Base-by-base conservation (phyloP, 2,329 filamentous ascomycete genomes). In the Plenodomus lindquistii region DNA sequence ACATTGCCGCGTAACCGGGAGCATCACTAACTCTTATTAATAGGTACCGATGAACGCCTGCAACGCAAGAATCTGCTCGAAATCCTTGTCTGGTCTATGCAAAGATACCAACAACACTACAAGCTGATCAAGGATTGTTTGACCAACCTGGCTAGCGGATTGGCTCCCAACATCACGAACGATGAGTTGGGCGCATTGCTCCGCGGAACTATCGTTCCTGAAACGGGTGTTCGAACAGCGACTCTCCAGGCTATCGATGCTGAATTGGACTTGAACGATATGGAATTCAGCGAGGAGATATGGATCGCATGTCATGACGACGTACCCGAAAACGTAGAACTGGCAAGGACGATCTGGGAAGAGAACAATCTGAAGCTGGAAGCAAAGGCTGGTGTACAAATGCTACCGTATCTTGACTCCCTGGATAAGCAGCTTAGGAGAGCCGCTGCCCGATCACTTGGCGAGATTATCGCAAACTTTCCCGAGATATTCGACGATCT, bases 251-350 rank as follows among this genome's bases (percentile, higher is more conserved):
- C 89, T 6, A 93, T 97, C 62, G 91, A 91, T 66, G 85, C 90
- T 17, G 92, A 97, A 57, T 85, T 99, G 38, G 93, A 97, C 69
- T 83, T 99, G 77, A 92, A 87, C 47, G 92, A 97, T 43, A 79
- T 92, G 27, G 82, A 86, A 22, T 94, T 91, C 65, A 94, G 88
- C 2, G 87, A 94, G 52, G 89, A 97, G 68, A 88, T 99, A 18
- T 99, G 91, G 91, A 80, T 99, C 36, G 89, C 89, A 37, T 93
- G 86, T 64, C 92, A 99, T 63, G 94, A 99, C 57, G 90, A 96
- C 60, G 84, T 91, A 17, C 84, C 88, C 37, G 92, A 97, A 69
- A 97, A 97, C 62, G 82, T 81, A 8, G 89, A 91, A 38, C 79
- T 96, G 44, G 93, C 89, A 6, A 82, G 81, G 42, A 89, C 93